These are phyloP conservation scores for Talaromyces sp. DNA, from an alignment of 2,329 filamentous ascomycete genomes.

Conservation along the genomic window DNA sequence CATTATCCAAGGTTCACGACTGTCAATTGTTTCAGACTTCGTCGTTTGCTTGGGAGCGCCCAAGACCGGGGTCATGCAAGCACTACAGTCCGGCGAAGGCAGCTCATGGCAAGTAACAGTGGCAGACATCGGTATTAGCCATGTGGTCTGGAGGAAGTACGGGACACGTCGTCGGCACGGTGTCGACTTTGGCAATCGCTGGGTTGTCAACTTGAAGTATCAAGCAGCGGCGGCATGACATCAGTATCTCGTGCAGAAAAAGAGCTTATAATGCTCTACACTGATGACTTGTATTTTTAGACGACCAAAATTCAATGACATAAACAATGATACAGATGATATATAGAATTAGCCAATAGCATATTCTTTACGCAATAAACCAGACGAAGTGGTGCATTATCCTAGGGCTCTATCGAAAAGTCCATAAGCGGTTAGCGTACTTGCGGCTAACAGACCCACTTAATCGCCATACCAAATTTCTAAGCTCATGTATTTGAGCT, in stretches of 20 bases:
- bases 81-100: constrained; percentile 60
- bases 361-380: background rate
- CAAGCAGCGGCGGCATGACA: constrained; percentile 29
- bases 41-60: constrained; percentile 84
- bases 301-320: background rate
- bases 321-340: background rate
- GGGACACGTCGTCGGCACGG: constrained; percentile 76
- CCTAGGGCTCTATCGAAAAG: background rate
- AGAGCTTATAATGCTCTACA: background rate
- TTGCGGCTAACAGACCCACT: background rate
- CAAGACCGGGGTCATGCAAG: constrained; percentile 76
- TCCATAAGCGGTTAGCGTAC: constrained; percentile 19
- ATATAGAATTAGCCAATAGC: background rate
- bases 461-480: background rate
- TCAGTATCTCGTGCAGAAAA: background rate
- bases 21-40: constrained; percentile 77
- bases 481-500: background rate
- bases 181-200: constrained; percentile 81
- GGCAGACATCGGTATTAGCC: constrained; percentile 79
- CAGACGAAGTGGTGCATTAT: background rate
- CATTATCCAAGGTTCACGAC: constrained; percentile 65
- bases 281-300: constrained; percentile 8
- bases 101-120: constrained; percentile 71
- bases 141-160: constrained; percentile 79
- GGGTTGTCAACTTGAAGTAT: constrained; percentile 69